A percentile compares a stretch with the other conserved stretches of the same genome.
These are phyloP conservation scores for Mrakia blollopis DNA, from an alignment of 768 basidiomycete species.

Conservation along the genomic window DNA sequence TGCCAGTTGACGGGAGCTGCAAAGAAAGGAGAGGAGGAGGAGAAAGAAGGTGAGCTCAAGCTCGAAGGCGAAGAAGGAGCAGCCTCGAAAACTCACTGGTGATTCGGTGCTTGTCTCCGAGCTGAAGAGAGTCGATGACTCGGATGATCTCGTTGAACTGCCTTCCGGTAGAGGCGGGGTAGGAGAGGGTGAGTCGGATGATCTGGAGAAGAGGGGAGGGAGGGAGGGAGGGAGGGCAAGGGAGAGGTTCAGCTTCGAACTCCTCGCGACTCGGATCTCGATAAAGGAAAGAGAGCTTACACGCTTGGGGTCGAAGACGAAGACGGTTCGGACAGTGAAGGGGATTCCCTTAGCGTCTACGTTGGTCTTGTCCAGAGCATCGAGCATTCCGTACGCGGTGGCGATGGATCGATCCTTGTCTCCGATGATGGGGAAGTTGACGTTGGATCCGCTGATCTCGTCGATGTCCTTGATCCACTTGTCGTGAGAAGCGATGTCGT, in stretches of 20 bases:
- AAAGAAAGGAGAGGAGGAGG: conserved; percentile 48
- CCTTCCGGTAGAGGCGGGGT: conserved; percentile 81
- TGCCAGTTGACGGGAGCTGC: conserved; percentile 93
- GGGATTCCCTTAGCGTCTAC: conserved; percentile 64
- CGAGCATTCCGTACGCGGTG: conserved; percentile 86
- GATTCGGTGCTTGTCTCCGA: conserved; percentile 54
- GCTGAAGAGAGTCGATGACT: conserved; percentile 86
- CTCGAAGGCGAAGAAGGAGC: not conserved
- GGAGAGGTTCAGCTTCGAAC: no score
- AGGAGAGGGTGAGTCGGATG: conserved; percentile 82
- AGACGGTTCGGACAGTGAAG: conserved; percentile 97
- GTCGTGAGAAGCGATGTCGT: conserved; percentile 74
- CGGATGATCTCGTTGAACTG: conserved; percentile 71
- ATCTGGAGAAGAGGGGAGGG: conserved; percentile 41
- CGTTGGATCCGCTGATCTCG: conserved; percentile 49
- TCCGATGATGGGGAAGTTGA: conserved; percentile 74
- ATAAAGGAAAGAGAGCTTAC: no score
- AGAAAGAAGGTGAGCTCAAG: conserved; percentile 56
- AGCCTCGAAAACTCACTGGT: conserved; percentile 32
- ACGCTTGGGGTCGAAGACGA: conserved; percentile 94
- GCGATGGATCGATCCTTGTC: conserved; percentile 82
- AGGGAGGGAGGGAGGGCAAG: no score
- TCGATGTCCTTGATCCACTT: conserved; percentile 74
- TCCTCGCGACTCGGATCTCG: no score
- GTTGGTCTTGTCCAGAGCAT: conserved; percentile 86